These are phyloP conservation scores for Aphanomyces invadans DNA, from an alignment of 352 stramenopile species.

Conservation along the genomic window DNA sequence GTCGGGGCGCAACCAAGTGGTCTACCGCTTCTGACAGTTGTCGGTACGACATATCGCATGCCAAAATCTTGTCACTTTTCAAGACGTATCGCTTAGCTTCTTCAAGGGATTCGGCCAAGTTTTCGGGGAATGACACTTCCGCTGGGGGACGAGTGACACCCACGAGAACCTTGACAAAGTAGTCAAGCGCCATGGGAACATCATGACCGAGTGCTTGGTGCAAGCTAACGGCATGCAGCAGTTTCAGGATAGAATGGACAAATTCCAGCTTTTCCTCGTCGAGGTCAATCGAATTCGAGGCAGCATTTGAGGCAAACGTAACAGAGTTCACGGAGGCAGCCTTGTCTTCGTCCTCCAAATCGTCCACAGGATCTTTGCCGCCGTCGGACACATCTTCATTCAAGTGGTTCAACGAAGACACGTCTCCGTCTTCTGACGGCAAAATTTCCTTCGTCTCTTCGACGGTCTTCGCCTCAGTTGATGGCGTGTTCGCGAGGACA, in stretches of 20 bases:
- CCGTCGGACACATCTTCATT: background rate
- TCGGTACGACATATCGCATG: conserved; percentile 62
- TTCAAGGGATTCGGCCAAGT: conserved; percentile 66
- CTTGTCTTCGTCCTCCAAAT: conserved; percentile 24
- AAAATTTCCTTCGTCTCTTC: conserved; percentile 6
- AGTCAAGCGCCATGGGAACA: conserved; percentile 74
- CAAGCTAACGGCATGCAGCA: conserved; percentile 68
- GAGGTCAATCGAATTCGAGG: background rate
- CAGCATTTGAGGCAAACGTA: background rate
- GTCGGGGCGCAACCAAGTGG: conserved; percentile 28
- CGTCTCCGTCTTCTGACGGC: conserved; percentile 18
- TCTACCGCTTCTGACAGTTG: conserved; percentile 54
- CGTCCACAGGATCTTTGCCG: background rate
- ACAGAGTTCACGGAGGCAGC: conserved; percentile 1
- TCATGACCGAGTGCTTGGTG: conserved; percentile 63
- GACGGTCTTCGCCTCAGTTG: conserved; percentile 2
- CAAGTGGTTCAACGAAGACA: conserved; percentile 7
- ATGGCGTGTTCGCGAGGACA: conserved; percentile 28
- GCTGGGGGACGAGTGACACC: conserved; percentile 66
- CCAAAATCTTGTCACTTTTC: conserved; percentile 61
- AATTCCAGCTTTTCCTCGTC: conserved; percentile 37
- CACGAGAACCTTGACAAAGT: conserved; percentile 77
- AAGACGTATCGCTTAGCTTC: conserved; percentile 66
- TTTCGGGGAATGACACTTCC: conserved; percentile 70
- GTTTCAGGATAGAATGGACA: conserved; percentile 65